Base-by-base conservation (phyloP, 2,329 filamentous ascomycete species). In the Colletotrichum tabaci region DNA sequence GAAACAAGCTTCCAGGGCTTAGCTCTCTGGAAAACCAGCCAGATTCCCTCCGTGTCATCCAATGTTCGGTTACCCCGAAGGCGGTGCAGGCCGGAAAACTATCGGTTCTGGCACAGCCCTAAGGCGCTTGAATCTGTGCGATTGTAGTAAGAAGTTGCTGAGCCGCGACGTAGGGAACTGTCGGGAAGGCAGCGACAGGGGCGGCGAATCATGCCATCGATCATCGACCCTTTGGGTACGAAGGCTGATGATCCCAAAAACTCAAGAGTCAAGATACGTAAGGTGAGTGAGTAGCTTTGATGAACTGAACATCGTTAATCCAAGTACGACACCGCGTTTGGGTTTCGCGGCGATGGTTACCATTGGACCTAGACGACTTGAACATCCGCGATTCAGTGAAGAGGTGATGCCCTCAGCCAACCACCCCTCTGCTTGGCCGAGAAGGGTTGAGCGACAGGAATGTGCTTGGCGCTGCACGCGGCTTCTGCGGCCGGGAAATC, bases 371-470 rank as follows among this genome's bases (percentile, higher is more conserved):
- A 9, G 8, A 35, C 8, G 30, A 35, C 30, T 8, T 35, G 8
- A 35, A 9, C 30, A 35, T 35, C 55, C 40, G n/a, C 12, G n/a
- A 21, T 18, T 21, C n/a, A 26, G 18, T n/a, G n/a, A 42, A 46
- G 53, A 66, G 12, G 18, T 61, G 46, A 56, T 35, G 55, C 46
- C 13, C 65, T n/a, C 47, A 52, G 23, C 16, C 49, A 26, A 30
- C 52, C 30, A 55, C 30, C 30, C 44, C 23, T 30, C 47, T 44
- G 23, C 58, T 58, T 53, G 61, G 62, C 40, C 40, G 38, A 53
- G 16, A 38, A 40, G 65, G 35, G 52, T 62, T 53, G 44, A 52
- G 50, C 57, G 57, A 9, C 44, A 50, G 52, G 68, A 53, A 58
- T 23, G n/a, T n/a, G 50, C 57, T 62, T 68, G 61, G 52, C 52